Percentiles rank a stretch among this genome's conserved stretches.
Conservation (phyloP, 768 basidiomycete species). For the Phallus indusiatus region DNA sequence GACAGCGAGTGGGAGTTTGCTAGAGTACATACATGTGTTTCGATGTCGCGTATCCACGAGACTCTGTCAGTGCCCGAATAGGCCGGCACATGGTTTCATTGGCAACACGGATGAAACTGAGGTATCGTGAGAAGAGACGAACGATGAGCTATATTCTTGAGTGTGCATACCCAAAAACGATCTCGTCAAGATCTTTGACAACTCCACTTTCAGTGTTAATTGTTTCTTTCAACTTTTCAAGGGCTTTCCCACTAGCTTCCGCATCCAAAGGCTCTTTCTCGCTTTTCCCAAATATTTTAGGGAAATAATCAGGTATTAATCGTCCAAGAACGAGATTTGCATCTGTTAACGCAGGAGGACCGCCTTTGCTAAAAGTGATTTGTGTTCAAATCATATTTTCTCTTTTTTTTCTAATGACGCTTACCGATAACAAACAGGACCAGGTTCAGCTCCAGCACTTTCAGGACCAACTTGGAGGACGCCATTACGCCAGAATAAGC, state of each 20-base stretch:
- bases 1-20: background rate
- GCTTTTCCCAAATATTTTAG: slow-evolving; percentile 86
- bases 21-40: slow-evolving; percentile 47
- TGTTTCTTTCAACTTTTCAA: slow-evolving; percentile 56
- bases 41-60: slow-evolving; percentile 72
- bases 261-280: slow-evolving; percentile 80
- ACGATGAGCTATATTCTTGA: background rate
- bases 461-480: slow-evolving; percentile 88
- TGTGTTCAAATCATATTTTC: background rate
- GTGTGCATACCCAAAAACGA: slow-evolving; percentile 71
- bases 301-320: slow-evolving; percentile 84
- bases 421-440: slow-evolving; percentile 84
- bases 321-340: slow-evolving; percentile 88
- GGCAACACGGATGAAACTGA: slow-evolving; percentile 87
- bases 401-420: slow-evolving; percentile 12
- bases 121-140: background rate
- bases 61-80: slow-evolving; percentile 85
- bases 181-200: slow-evolving; percentile 53
- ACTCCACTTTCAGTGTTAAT: slow-evolving; percentile 58
- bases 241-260: slow-evolving; percentile 56
- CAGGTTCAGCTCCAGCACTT: slow-evolving; percentile 89
- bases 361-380: slow-evolving; percentile 58
- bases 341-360: slow-evolving; percentile 86
- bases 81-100: slow-evolving; percentile 96
- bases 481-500: slow-evolving; percentile 82